Conservation (phyloP, 2,329 filamentous ascomycete genomes). For the Trichoderma sp. region DNA sequence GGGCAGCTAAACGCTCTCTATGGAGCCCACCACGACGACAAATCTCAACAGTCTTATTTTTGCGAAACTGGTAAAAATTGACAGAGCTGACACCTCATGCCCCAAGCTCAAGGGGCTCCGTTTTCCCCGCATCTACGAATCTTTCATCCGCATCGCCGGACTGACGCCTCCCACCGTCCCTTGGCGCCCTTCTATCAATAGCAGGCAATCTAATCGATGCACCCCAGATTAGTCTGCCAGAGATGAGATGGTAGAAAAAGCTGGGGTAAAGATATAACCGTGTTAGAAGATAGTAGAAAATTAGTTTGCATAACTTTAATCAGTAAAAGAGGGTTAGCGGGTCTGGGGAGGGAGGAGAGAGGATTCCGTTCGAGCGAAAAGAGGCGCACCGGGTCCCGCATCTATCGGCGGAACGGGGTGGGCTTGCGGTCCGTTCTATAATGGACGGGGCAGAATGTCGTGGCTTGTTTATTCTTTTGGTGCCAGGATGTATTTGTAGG, state of each 20-base stretch:
- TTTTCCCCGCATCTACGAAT: slow-evolving; percentile 15
- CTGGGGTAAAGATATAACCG: background rate
- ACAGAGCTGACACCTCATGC: background rate
- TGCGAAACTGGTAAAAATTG: background rate
- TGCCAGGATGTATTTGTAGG: slow-evolving; percentile 15
- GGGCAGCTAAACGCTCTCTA: background rate
- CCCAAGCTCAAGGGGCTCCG: background rate
- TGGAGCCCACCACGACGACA: background rate
- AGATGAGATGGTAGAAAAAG: background rate
- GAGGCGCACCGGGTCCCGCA: slow-evolving; percentile 16
- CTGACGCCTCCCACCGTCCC: background rate
- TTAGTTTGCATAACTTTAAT: background rate
- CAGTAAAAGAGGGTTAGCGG: background rate
- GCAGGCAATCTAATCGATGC: background rate
- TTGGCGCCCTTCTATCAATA: background rate
- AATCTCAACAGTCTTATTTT: background rate
- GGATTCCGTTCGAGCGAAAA: slow-evolving; percentile 24
- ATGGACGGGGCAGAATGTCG: background rate
- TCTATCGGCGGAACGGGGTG: slow-evolving; percentile 25
- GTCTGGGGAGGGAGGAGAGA: background rate
- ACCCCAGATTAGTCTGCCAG: background rate
- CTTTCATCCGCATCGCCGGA: slow-evolving; percentile 16
- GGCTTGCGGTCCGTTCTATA: background rate
- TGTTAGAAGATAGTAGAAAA: background rate
- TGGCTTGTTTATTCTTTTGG: background rate